Evolutionary conservation across 1,139 yeast species (phyloP), one percentile per base, ranked within the genome.

Genomic region (Zhuliangozyma blackwelliae): DNA sequence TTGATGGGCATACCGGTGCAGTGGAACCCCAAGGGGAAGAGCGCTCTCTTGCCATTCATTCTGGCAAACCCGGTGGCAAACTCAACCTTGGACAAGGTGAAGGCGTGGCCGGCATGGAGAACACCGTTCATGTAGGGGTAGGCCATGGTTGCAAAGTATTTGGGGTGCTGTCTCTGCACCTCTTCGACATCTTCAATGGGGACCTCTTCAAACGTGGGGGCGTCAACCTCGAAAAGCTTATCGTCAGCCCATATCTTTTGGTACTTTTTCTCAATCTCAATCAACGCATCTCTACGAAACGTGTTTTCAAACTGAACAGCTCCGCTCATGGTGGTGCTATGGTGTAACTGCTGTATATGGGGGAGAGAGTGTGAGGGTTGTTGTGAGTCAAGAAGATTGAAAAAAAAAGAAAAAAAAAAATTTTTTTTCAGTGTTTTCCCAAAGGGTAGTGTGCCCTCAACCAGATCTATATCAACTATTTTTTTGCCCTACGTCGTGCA

Each of bases 1-100:
- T 80, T 84, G 61, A 92, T 94, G 40, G 99, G 98, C 97, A 92
- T 85, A 72, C 99, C 99, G 31, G 98, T 92, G 75, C 98, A 94
- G 65, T 92, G 99, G 82, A 92, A 92, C 37, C 98, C 99, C 44
- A 94, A 75, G 36, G 99, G 98, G 68, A 88, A 92, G 45, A 92
- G 70, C 27, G 97, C 96, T 52, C 85, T 77, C 65, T 85, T 88
- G 48, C 97, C 97, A 55, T 77, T 75, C 92, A 94, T 85, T 65
- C 97, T 81, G 66, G 92, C 96, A 57, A 84, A 94, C 40, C 98
- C 97, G 40, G 87, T 75, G 37, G 94, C 85, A 61, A 85, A 94
- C 63, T 94, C 99, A 37, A 81, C 95, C 66, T 94, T 94, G 41
- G 97, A 88, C 51, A 92, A 73, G 29, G 98, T 92, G 69, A 92